These are phyloP conservation scores for Berkeleyomyces basicola DNA, from an alignment of 2,329 filamentous ascomycete species.

Conservation along the genomic window DNA sequence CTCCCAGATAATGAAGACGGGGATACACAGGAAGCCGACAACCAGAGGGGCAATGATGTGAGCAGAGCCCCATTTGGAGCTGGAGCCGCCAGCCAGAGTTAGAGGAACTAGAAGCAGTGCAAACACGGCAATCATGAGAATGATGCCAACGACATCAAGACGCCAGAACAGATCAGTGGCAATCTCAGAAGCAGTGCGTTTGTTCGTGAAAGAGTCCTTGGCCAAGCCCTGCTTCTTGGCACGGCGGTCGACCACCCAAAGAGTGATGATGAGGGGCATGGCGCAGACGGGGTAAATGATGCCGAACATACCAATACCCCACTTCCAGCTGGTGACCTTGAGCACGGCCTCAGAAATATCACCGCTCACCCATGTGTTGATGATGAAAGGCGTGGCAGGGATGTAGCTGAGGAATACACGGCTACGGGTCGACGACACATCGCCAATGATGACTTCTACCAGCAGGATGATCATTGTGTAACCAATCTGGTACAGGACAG, in stretches of 20 bases:
- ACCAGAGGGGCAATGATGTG: slow-evolving; percentile 30
- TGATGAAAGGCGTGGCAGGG: slow-evolving; percentile 41
- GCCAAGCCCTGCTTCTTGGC: slow-evolving; percentile 36
- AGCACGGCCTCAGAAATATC: slow-evolving; percentile 36
- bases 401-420: slow-evolving; percentile 50
- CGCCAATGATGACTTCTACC: slow-evolving; percentile 46
- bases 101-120: slow-evolving; percentile 29
- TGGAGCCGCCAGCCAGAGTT: slow-evolving; percentile 29
- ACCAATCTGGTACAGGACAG: slow-evolving; percentile 45
- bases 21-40: slow-evolving; percentile 30
- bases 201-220: slow-evolving; percentile 21
- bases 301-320: slow-evolving; percentile 49
- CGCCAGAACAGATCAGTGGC: slow-evolving; percentile 27
- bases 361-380: slow-evolving; percentile 49
- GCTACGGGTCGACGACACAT: slow-evolving; percentile 44
- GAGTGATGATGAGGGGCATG: slow-evolving; percentile 36
- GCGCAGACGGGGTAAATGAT: slow-evolving; percentile 45
- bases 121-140: slow-evolving; percentile 30
- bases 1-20: slow-evolving; percentile 34
- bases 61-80: slow-evolving; percentile 23
- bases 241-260: slow-evolving; percentile 33
- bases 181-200: slow-evolving; percentile 15
- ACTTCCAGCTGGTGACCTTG: slow-evolving; percentile 34
- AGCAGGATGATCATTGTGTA: slow-evolving; percentile 45
- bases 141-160: slow-evolving; percentile 28